phyloP scores from a whole-genome alignment of 2,329 filamentous ascomycete species.

The Venturia carpophila region DNA sequence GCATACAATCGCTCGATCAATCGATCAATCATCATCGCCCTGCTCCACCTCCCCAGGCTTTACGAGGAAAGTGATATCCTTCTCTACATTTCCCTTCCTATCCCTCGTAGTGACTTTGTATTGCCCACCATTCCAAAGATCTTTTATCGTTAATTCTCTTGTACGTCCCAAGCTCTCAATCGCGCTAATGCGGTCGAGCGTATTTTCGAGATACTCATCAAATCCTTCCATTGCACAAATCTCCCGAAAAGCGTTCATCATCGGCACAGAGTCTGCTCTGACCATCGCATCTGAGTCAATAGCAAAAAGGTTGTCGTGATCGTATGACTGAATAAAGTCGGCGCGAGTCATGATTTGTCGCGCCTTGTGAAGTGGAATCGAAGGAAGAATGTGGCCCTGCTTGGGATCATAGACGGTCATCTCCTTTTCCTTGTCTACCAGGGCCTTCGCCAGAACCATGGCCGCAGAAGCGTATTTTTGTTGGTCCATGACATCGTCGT shows the following conservation, averaged over 20 bases:
- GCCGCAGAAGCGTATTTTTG: conserved; percentile 92
- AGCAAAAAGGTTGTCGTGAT: conserved; percentile 90
- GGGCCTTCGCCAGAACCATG: conserved; percentile 83
- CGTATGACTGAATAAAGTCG: conserved; percentile 88
- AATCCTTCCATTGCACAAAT: conserved; percentile 74
- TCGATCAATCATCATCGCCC: conserved; percentile 21
- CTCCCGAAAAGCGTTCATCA: conserved; percentile 84
- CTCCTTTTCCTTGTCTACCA: conserved; percentile 76
- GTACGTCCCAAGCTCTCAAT: conserved; percentile 92
- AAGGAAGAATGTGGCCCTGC: conserved; percentile 66
- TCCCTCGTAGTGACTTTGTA: conserved; percentile 57
- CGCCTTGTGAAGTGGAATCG: conserved; percentile 72
- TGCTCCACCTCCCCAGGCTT: conserved; percentile 20
- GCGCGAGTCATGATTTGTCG: conserved; percentile 50
- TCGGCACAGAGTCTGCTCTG: conserved; percentile 87
- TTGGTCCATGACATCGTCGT: conserved; percentile 97
- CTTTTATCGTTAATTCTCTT: conserved; percentile 92
- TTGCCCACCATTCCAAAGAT: conserved; percentile 75
- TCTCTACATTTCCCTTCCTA: conserved; percentile 32
- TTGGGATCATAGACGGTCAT: conserved; percentile 56
- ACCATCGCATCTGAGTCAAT: conserved; percentile 84
- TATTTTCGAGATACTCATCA: conserved; percentile 71
- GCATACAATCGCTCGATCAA: neutral
- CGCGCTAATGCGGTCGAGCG: conserved; percentile 75
- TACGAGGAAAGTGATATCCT: conserved; percentile 20